These are phyloP conservation scores for Rhodomyrtus tomentosa DNA, from an alignment of 345 rosid genomes.

Conservation along the genomic window DNA sequence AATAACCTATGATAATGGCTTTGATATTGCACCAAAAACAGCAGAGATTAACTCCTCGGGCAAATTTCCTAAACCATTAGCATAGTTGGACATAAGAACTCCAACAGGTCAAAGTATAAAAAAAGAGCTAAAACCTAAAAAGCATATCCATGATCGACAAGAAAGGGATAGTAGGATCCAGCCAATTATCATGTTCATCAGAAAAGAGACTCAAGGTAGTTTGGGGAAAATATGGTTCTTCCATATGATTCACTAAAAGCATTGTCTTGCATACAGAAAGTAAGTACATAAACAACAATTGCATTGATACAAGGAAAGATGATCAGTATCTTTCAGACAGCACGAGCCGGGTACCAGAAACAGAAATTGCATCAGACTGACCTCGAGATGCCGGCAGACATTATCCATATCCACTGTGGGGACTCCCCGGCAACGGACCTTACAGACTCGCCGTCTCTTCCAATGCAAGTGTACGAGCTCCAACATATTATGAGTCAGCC, in stretches of 20 bases:
- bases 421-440: conserved; percentile 78
- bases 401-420: conserved; percentile 91
- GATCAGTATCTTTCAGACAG: not conserved
- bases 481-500: conserved; percentile 95
- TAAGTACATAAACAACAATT: not conserved
- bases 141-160: not conserved
- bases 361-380: conserved; percentile 1
- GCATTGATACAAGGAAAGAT: not conserved
- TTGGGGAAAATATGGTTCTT: not conserved
- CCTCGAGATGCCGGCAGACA: conserved; percentile 82
- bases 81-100: not conserved
- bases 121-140: not conserved
- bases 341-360: not conserved
- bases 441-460: conserved; percentile 76
- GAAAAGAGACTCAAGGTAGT: not conserved
- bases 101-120: not conserved
- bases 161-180: not conserved
- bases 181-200: not conserved
- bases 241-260: not conserved
- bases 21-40: not conserved
- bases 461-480: conserved; percentile 82
- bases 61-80: not conserved
- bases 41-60: not conserved
- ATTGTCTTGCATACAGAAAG: not conserved
- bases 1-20: not conserved